Percentiles rank a stretch among this genome's conserved stretches.
Conservation (phyloP, 768 basidiomycete genomes). For the Mycena indigotica region DNA sequence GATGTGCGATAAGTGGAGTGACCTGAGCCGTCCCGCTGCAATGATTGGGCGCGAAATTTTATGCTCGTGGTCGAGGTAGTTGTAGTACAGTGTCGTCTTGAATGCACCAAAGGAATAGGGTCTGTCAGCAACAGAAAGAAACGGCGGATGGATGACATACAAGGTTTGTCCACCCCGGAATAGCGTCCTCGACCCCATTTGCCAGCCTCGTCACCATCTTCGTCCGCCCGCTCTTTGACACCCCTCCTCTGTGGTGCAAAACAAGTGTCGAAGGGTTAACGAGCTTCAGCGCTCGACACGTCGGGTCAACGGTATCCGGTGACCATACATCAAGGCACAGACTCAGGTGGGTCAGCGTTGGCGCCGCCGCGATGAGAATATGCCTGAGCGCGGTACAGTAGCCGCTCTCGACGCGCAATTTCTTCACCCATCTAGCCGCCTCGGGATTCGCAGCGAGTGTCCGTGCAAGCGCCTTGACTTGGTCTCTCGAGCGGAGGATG, state of each 20-base stretch:
- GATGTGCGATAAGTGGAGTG: too few species aligned
- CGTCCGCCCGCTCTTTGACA: neutral
- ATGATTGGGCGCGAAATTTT: too few species aligned
- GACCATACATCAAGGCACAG: neutral
- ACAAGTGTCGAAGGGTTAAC: neutral
- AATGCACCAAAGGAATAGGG: too few species aligned
- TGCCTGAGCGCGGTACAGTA: neutral
- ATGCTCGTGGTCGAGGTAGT: too few species aligned
- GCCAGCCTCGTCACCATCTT: neutral
- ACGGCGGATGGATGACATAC: too few species aligned
- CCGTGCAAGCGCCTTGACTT: neutral
- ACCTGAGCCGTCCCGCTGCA: too few species aligned
- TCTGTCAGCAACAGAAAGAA: too few species aligned
- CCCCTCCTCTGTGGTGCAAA: neutral
- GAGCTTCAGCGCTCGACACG: neutral
- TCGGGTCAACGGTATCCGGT: neutral
- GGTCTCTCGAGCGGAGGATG: neutral
- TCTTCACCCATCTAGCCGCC: neutral
- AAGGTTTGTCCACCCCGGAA: neutral
- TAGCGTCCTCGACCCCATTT: neutral
- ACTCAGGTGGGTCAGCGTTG: neutral
- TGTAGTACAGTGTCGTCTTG: too few species aligned
- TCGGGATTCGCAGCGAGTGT: neutral
- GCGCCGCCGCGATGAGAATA: neutral
- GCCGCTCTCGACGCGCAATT: neutral